Evolutionary conservation across 2,329 filamentous ascomycete genomes (phyloP).

Genomic region (Penicillium hesseltinei): DNA sequence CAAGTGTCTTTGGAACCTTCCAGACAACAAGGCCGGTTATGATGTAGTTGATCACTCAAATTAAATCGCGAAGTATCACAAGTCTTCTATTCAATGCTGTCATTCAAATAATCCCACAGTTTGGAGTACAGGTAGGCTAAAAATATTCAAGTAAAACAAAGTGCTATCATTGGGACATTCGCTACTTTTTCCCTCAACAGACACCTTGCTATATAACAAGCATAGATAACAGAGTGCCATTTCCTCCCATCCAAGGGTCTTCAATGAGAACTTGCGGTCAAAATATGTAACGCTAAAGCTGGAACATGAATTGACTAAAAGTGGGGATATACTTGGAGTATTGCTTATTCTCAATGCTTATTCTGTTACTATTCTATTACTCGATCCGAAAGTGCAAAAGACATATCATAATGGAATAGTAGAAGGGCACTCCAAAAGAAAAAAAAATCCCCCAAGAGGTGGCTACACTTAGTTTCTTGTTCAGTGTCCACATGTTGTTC

Average conservation of each 20-base stretch:
- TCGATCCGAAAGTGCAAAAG: too few relatives aligned
- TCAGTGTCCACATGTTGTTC: not conserved
- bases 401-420: too few relatives aligned
- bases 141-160: not conserved
- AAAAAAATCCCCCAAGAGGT: too few relatives aligned
- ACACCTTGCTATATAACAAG: not conserved
- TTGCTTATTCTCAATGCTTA: too few relatives aligned
- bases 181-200: not conserved
- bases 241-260: not conserved
- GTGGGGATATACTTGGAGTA: too few relatives aligned
- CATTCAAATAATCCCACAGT: too few relatives aligned
- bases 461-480: not conserved
- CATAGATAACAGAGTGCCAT: not conserved
- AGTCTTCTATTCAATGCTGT: not conserved
- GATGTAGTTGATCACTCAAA: conserved; percentile 2
- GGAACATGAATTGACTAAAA: too few relatives aligned
- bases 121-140: not conserved
- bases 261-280: not conserved
- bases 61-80: not conserved
- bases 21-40: not conserved
- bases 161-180: not conserved
- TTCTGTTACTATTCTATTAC: too few relatives aligned
- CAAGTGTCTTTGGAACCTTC: conserved; percentile 4
- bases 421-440: too few relatives aligned
- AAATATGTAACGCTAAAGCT: not conserved